Conservation (phyloP, 2,329 filamentous ascomycete species). For the Hypoxylon sp. region DNA sequence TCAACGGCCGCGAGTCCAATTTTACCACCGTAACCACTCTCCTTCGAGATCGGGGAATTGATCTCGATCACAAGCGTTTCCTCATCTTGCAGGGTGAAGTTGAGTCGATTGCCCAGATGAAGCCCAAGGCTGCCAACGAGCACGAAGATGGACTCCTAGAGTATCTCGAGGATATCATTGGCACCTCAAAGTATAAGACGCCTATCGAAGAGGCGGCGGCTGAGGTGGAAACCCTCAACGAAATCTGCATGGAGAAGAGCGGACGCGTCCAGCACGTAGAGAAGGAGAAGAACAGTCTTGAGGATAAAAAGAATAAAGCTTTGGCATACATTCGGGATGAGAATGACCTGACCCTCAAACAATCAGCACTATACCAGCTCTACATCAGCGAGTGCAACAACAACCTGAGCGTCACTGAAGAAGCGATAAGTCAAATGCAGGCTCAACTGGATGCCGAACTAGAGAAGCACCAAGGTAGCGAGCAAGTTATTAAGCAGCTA, state of each 20-base stretch:
- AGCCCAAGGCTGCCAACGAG: conserved; percentile 93
- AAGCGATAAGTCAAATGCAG: conserved; percentile 93
- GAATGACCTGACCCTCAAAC: conserved; percentile 91
- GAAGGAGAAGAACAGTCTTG: conserved; percentile 92
- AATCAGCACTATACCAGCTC: conserved; percentile 92
- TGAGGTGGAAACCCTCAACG: conserved; percentile 93
- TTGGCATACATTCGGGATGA: conserved; percentile 91
- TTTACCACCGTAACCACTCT: conserved; percentile 93
- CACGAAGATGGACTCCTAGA: conserved; percentile 97
- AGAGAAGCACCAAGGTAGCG: conserved; percentile 90
- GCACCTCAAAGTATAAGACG: conserved; percentile 97
- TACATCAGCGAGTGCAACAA: conserved; percentile 90
- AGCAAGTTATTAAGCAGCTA: conserved; percentile 90
- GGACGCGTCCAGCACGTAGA: conserved; percentile 96
- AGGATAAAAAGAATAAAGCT: conserved; percentile 97
- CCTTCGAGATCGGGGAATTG: conserved; percentile 88
- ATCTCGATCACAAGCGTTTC: conserved; percentile 98
- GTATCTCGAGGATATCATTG: conserved; percentile 98
- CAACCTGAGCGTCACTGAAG: conserved; percentile 88
- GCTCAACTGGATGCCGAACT: conserved; percentile 87
- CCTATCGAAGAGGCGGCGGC: conserved; percentile 94
- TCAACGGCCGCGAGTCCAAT: conserved; percentile 89
- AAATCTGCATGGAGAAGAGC: conserved; percentile 95
- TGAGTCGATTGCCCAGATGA: conserved; percentile 99
- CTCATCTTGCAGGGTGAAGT: conserved; percentile 97